Evolutionary conservation across 2,329 filamentous ascomycete species (phyloP).

Genomic region (Lachnellula hyalina): DNA sequence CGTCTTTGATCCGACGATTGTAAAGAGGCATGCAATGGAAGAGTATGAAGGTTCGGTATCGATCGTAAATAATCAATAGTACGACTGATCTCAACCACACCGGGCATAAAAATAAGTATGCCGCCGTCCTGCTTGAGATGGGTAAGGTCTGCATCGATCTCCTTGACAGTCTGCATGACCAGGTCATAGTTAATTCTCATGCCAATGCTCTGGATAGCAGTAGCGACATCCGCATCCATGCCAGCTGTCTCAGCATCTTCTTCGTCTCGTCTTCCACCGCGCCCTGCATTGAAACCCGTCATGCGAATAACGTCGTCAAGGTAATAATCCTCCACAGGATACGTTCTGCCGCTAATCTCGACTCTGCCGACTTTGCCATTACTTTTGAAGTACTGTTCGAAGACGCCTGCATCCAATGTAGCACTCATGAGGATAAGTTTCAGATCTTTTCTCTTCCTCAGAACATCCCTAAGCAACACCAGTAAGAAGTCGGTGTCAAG

Average conservation of each 20-base stretch:
- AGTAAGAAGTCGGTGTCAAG: slow-evolving; percentile 93
- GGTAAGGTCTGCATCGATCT: slow-evolving; percentile 72
- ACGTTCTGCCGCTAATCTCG: slow-evolving; percentile 83
- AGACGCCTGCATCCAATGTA: slow-evolving; percentile 82
- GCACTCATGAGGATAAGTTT: slow-evolving; percentile 96
- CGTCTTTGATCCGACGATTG: slow-evolving; percentile 81
- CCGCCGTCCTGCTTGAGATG: slow-evolving; percentile 66
- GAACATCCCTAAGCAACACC: slow-evolving; percentile 77
- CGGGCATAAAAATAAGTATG: slow-evolving; percentile 92
- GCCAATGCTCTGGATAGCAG: slow-evolving; percentile 66
- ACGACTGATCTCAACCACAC: slow-evolving; percentile 84
- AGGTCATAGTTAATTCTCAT: slow-evolving; percentile 89
- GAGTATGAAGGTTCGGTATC: slow-evolving; percentile 65
- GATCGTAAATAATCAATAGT: slow-evolving; percentile 63
- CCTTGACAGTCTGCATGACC: slow-evolving; percentile 70
- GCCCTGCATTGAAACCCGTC: slow-evolving; percentile 60
- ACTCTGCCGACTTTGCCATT: slow-evolving; percentile 70
- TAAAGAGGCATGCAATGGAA: slow-evolving; percentile 88
- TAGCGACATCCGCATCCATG: slow-evolving; percentile 56
- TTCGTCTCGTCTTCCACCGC: slow-evolving; percentile 35
- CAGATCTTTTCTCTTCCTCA: slow-evolving; percentile 68
- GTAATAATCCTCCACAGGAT: slow-evolving; percentile 84
- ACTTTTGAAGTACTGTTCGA: slow-evolving; percentile 75
- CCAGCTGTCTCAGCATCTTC: slow-evolving; percentile 40
- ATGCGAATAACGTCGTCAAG: slow-evolving; percentile 80